Base-by-base conservation (phyloP, 129 eudicot genomes). In the Tagetes patula region DNA sequence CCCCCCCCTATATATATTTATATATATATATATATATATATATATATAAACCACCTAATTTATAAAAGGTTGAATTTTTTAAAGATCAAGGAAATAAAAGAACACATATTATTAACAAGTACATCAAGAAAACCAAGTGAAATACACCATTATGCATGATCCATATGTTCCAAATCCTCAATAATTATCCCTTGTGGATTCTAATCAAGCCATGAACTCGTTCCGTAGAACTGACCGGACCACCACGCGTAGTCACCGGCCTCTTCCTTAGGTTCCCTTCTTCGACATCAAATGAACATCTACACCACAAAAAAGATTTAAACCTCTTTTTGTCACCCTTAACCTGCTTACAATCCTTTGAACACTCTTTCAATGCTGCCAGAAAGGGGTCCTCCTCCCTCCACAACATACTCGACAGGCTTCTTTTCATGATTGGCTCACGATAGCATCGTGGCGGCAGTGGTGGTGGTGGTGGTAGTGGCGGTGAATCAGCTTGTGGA, bases 381-480 rank as follows among this genome's bases (percentile, higher is more conserved):
- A 84, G 33, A 71, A 88, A 88, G 0, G 96, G 91, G 52, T 88
- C 91, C 46, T 82, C 83, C 9, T 88, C 94, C 72, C 81, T 54
- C 82, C 83, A 64, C 0, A 72, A 30, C 0, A 75, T 80, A 39
- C 64, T 52, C 0, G 85, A 82, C 38, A 48, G 50, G 12, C 82
- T 79, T 72, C 78, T 66, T 72, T 66, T 82, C 47, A 70, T 58
- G 14, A 66, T 69, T 0, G 84, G 80, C 50, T 68, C 75, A 0
- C 77, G 80, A 42, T n/a, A 53, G 32, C 41, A 60, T 58, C 68
- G 73, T 13, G 84, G 79, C 1, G 79, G 85, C 4, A 79, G 80
- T 0, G 60, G 81, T 2, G 76, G 88, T 27, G 58, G 73, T 0
- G 73, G 76, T 36, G 71, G 39, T 2, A 12, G 30, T 8, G 80